A percentile compares a stretch with the other conserved stretches of the same genome.
Evolutionary conservation across 495 filamentous ascomycete species (phyloP).

Genomic region (Tuber umbilicatum): DNA sequence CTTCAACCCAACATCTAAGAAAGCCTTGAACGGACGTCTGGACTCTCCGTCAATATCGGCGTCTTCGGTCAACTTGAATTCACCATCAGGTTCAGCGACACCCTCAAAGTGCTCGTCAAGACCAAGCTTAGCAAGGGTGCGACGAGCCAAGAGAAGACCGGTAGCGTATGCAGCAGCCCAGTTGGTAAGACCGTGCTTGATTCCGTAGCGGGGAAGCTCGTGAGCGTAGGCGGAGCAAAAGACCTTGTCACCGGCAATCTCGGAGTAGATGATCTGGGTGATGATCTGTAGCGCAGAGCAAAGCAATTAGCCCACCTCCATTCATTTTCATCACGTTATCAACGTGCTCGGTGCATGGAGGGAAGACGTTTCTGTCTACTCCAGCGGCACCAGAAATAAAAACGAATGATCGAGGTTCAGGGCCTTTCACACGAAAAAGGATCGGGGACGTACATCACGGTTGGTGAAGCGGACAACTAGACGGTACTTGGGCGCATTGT

Average conservation of each 20-base stretch:
- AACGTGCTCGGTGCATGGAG: conserved; percentile 12
- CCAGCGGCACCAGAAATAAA: conserved; percentile 4
- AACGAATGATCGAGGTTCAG: conserved; percentile 32
- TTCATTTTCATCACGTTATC: conserved; percentile 24
- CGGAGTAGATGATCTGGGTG: conserved; percentile 91
- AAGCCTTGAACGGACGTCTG: conserved; percentile 96
- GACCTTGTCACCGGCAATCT: conserved; percentile 97
- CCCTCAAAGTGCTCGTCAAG: conserved; percentile 84
- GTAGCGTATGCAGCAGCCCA: conserved; percentile 97
- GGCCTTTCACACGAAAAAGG: conserved; percentile 9
- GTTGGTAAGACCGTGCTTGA: conserved; percentile 98
- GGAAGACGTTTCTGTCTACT: conserved; percentile 25
- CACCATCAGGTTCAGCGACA: conserved; percentile 90
- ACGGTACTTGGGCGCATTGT: conserved; percentile 98
- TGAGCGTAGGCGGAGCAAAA: conserved; percentile 88
- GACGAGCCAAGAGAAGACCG: conserved; percentile 92
- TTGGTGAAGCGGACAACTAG: conserved; percentile 99
- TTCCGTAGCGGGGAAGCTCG: conserved; percentile 94
- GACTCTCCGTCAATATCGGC: conserved; percentile 73
- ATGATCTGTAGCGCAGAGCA: conserved; percentile 56
- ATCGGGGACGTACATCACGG: conserved; percentile 56
- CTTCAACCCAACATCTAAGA: conserved; percentile 93
- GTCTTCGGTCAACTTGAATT: conserved; percentile 88
- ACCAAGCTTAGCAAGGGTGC: conserved; percentile 90
- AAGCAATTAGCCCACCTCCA: conserved; percentile 29